Base-by-base conservation (phyloP, 106 monocot genomes). In the Triglochin maritima region DNA sequence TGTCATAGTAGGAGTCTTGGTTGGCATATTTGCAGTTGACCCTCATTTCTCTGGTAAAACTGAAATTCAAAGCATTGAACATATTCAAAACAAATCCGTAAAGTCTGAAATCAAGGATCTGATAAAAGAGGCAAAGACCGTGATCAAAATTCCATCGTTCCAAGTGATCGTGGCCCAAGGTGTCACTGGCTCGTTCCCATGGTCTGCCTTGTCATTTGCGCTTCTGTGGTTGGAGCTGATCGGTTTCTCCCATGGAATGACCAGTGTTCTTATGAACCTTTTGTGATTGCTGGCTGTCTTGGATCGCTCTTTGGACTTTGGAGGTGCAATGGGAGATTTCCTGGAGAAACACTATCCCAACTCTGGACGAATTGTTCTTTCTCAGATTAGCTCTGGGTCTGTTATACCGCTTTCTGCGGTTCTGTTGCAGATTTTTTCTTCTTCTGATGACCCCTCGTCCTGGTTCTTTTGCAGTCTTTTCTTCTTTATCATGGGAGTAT, bases 141-240 rank as follows among this genome's bases (percentile, higher is more conserved):
- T 89, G 29, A 74, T 84, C 11, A 86, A 84, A 52, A 86, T 89
- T 44, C 87, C 87, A 17, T 87, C 94, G 8, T 94, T 89, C 79
- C 89, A 82, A 58, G 89, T 89, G 69, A 82, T 94, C 56, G 85
- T 94, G 49, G 94, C 94, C 52, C 94, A 94, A 70, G 94, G 94
- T 3, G 79, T 94, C 12, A 83, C 84, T 11, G 94, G 94, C 3
- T 89, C 89, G 29, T 89, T 94, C 57, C 94, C 94, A 2, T 94
- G 94, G 94, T 89, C 94, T 2, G 87, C 94, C 6, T 56, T 94
- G 9, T 68, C 94, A 9, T 94, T 94, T 66, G 80, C 87, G 13
- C 84, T 89, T 0, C 77, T 94, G 87, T 94, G 89, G 94, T 61
- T 94, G 57, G 94, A 94, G 84, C 80, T 94, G 3, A 81, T 87